Evolutionary conservation across 176 grass and related monocot species (phyloP).

Genomic region (Rhynchospora tenuis): DNA sequence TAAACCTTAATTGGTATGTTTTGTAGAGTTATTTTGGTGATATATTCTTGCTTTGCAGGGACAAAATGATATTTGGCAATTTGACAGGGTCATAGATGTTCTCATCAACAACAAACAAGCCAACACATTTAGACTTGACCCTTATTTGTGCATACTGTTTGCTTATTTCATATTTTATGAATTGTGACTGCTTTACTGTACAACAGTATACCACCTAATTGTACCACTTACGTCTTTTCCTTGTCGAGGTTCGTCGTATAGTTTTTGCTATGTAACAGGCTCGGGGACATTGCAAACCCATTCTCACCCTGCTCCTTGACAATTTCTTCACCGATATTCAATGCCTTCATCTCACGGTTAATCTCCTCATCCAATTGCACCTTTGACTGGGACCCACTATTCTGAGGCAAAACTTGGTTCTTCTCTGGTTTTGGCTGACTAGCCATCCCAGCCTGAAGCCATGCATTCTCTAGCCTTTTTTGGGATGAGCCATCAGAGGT

Average conservation of each 20-base stretch:
- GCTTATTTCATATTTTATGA: background rate
- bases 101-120: background rate
- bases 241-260: slow-evolving; percentile 42
- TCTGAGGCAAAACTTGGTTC: slow-evolving; percentile 51
- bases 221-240: slow-evolving; percentile 55
- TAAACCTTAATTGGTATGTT: background rate
- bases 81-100: background rate
- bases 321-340: slow-evolving; percentile 40
- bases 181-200: background rate
- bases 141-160: no score
- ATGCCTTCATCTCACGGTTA: slow-evolving; percentile 46
- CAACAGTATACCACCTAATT: background rate
- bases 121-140: background rate
- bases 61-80: background rate
- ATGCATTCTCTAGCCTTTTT: slow-evolving; percentile 81
- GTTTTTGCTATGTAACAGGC: slow-evolving; percentile 59
- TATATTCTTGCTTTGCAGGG: background rate
- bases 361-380: slow-evolving; percentile 39
- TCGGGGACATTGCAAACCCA: slow-evolving; percentile 52
- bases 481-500: slow-evolving; percentile 43
- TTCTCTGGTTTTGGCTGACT: slow-evolving; percentile 47
- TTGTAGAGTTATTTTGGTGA: background rate
- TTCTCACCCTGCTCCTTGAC: slow-evolving; percentile 27
- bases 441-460: slow-evolving; percentile 48
- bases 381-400: slow-evolving; percentile 27